These are phyloP conservation scores for Triticum dicoccoides DNA, from an alignment of 176 grass and related monocot genomes.

Conservation along the genomic window DNA sequence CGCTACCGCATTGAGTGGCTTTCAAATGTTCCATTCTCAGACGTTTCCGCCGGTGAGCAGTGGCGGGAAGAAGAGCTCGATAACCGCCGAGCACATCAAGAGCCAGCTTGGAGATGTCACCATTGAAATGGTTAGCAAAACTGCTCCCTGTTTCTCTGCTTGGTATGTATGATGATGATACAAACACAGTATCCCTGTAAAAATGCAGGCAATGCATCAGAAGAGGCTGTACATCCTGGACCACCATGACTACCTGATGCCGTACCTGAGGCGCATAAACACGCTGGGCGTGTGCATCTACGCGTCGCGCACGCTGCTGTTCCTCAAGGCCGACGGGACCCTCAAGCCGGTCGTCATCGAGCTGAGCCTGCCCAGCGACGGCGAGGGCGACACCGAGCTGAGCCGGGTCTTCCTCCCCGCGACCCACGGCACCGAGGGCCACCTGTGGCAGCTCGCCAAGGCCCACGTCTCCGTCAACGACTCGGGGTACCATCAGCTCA, in stretches of 20 bases:
- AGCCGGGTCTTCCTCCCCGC: constrained; percentile 64
- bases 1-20: background rate
- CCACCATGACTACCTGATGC: constrained; percentile 95
- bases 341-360: constrained; percentile 71
- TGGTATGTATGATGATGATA: background rate
- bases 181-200: background rate
- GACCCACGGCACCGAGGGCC: constrained; percentile 23
- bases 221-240: constrained; percentile 71
- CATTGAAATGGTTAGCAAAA: constrained; percentile 29
- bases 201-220: constrained; percentile 47
- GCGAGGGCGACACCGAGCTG: constrained; percentile 12
- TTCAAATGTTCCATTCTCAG: constrained; percentile 19
- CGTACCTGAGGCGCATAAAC: constrained; percentile 74
- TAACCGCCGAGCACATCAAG: constrained; percentile 39
- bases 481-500: constrained; percentile 95
- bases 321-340: constrained; percentile 57
- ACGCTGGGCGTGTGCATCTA: constrained; percentile 63
- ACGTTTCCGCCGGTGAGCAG: constrained; percentile 59
- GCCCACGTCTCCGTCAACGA: constrained; percentile 85
- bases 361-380: constrained; percentile 49
- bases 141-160: background rate
- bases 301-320: constrained; percentile 87
- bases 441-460: constrained; percentile 82
- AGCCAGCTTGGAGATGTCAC: constrained; percentile 45
- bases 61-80: constrained; percentile 50